Percentiles rank a stretch among this genome's conserved stretches.
Evolutionary conservation across 805 yeast genomes (phyloP).

Genomic region (Candida morakotiae): DNA sequence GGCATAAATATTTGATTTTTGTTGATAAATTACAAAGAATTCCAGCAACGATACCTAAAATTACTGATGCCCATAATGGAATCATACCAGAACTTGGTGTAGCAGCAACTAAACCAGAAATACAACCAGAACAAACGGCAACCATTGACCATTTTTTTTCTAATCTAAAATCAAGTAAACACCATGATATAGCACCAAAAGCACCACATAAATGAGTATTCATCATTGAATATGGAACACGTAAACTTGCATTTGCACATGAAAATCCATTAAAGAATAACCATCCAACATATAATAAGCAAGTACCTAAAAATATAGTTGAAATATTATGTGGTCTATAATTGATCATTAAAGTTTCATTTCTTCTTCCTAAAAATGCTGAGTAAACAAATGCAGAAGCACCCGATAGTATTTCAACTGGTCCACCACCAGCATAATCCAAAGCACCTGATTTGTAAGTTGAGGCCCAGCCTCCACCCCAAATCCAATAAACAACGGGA

Average conservation of each 20-base stretch:
- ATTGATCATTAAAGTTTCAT: constrained; percentile 72
- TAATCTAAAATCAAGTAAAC: constrained; percentile 79
- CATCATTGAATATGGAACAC: constrained; percentile 86
- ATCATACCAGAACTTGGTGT: constrained; percentile 92
- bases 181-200: constrained; percentile 90
- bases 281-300: constrained; percentile 93
- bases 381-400: constrained; percentile 85
- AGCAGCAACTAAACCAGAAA: constrained; percentile 95
- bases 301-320: constrained; percentile 83
- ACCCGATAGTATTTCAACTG: constrained; percentile 91
- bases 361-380: constrained; percentile 75
- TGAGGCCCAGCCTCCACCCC: constrained; percentile 96
- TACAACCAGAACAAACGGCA: constrained; percentile 91
- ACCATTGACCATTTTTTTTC: constrained; percentile 93
- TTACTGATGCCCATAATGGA: constrained; percentile 86
- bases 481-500: constrained; percentile 94
- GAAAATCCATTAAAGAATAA: constrained; percentile 92
- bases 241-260: constrained; percentile 73
- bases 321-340: constrained; percentile 95
- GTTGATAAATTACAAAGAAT: constrained; percentile 86
- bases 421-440: constrained; percentile 98
- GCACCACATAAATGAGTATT: constrained; percentile 89
- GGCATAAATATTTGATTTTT: constrained; percentile 72
- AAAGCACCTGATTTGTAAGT: constrained; percentile 75
- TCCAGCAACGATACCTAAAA: constrained; percentile 79